These are phyloP conservation scores for Entomortierella parvispora DNA, from an alignment of 192 early-diverging fungal species.

Conservation along the genomic window DNA sequence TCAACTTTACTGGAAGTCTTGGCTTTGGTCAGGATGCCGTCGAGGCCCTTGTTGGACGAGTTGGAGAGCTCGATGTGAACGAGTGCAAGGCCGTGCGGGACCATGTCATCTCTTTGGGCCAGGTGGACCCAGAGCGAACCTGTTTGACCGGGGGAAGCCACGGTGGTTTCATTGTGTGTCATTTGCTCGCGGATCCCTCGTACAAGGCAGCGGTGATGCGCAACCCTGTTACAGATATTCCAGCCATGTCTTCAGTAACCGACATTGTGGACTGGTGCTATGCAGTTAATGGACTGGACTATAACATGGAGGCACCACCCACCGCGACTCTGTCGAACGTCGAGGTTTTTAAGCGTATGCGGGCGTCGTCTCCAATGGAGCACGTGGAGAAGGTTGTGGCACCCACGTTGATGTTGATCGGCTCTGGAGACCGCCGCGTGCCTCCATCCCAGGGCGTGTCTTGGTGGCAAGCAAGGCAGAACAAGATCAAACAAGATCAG, in stretches of 20 bases:
- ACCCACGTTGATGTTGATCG: conserved; percentile 75
- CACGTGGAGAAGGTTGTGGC: conserved; percentile 64
- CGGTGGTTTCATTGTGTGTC: conserved; percentile 72
- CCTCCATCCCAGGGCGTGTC: conserved; percentile 71
- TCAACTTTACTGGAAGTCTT: conserved; percentile 84
- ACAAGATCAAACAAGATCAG: conserved; percentile 51
- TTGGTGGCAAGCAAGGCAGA: conserved; percentile 53
- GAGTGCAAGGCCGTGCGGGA: conserved; percentile 65
- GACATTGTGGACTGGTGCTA: conserved; percentile 82
- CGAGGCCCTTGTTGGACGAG: conserved; percentile 67
- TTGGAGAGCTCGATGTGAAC: conserved; percentile 74
- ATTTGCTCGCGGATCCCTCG: conserved; percentile 62
- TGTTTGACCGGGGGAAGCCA: conserved; percentile 79
- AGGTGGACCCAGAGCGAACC: conserved; percentile 61
- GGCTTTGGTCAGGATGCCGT: conserved; percentile 82
- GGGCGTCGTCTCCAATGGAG: conserved; percentile 66
- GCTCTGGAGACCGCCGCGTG: conserved; percentile 75
- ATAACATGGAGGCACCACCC: conserved; percentile 59
- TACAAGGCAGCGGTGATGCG: conserved; percentile 73
- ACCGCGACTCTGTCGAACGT: conserved; percentile 64
- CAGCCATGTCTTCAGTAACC: conserved; percentile 60
- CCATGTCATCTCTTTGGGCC: conserved; percentile 49
- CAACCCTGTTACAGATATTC: conserved; percentile 71
- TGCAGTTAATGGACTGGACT: conserved; percentile 70
- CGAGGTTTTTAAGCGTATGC: conserved; percentile 66